These are phyloP conservation scores for Bryum argenteum DNA, from an alignment of 225 moss, liverwort and hornwort species.

Conservation along the genomic window DNA sequence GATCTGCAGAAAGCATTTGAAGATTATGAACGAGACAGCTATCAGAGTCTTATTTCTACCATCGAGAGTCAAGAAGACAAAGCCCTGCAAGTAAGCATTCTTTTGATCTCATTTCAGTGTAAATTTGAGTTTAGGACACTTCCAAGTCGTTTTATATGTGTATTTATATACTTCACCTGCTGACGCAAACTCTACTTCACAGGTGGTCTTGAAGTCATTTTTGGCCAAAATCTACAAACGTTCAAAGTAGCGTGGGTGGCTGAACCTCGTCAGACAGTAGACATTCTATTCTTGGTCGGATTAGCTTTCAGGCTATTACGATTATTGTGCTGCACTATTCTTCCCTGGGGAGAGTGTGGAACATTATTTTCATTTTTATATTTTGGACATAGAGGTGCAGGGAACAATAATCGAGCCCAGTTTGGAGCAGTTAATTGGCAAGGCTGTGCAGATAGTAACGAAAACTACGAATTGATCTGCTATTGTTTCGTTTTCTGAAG, in stretches of 20 bases:
- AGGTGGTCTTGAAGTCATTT: conserved; percentile 89
- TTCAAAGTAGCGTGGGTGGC: conserved; percentile 57
- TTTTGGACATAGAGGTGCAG: not conserved
- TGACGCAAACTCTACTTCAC: conserved; percentile 27
- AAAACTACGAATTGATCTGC: not conserved
- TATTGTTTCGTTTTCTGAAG: too few relatives aligned
- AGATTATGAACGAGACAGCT: conserved; percentile 86
- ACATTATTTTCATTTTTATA: not conserved
- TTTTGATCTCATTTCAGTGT: not conserved
- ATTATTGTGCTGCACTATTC: conserved; percentile 3
- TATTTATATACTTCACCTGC: not conserved
- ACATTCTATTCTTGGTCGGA: not conserved
- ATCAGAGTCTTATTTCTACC: conserved; percentile 47
- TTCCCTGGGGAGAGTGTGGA: not conserved
- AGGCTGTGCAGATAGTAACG: not conserved
- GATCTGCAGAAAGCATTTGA: conserved; percentile 70
- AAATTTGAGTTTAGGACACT: not conserved
- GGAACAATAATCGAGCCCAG: not conserved
- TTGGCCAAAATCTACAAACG: conserved; percentile 95
- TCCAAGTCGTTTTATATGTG: not conserved
- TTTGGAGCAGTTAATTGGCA: not conserved
- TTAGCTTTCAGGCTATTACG: not conserved
- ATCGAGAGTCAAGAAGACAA: conserved; percentile 61
- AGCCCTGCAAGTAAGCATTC: conserved; percentile 64
- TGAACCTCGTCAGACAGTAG: not conserved